Evolutionary conservation across 306 rosid genomes (phyloP).

Genomic region (Ormosia semicastrata): DNA sequence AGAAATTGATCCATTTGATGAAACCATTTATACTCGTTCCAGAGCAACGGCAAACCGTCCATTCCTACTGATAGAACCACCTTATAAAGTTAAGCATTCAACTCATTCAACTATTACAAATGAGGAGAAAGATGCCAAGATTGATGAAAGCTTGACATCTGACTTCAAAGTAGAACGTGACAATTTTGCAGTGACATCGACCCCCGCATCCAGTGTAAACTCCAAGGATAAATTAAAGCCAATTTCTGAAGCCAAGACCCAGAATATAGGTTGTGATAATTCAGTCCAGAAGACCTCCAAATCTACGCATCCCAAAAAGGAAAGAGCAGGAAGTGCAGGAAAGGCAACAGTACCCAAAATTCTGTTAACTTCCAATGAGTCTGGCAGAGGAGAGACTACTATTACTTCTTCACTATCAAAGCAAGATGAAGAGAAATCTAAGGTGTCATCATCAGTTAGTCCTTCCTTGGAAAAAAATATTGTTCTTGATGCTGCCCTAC

Average conservation of each 20-base stretch:
- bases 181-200: constrained; percentile 25
- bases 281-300: constrained; percentile 45
- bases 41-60: constrained; percentile 48
- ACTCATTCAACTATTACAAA: constrained; percentile 38
- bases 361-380: constrained; percentile 25
- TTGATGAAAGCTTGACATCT: constrained; percentile 47
- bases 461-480: constrained; percentile 61
- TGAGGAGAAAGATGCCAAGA: constrained; percentile 54
- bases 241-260: constrained; percentile 34
- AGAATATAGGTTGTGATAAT: constrained; percentile 23
- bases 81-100: constrained; percentile 63
- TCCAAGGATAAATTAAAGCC: constrained; percentile 35
- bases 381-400: constrained; percentile 35
- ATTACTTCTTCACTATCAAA: constrained; percentile 38
- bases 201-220: constrained; percentile 28
- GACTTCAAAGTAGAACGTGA: constrained; percentile 44
- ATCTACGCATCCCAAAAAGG: constrained; percentile 37
- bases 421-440: constrained; percentile 54
- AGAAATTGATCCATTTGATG: constrained; percentile 68
- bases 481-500: constrained; percentile 69
- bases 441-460: constrained; percentile 28
- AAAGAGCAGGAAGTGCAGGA: constrained; percentile 28
- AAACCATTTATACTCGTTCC: constrained; percentile 51
- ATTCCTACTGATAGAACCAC: constrained; percentile 57
- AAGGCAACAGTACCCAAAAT: constrained; percentile 21